These are phyloP conservation scores for Malus sylvestris DNA, from an alignment of 306 rosid genomes.

Conservation along the genomic window DNA sequence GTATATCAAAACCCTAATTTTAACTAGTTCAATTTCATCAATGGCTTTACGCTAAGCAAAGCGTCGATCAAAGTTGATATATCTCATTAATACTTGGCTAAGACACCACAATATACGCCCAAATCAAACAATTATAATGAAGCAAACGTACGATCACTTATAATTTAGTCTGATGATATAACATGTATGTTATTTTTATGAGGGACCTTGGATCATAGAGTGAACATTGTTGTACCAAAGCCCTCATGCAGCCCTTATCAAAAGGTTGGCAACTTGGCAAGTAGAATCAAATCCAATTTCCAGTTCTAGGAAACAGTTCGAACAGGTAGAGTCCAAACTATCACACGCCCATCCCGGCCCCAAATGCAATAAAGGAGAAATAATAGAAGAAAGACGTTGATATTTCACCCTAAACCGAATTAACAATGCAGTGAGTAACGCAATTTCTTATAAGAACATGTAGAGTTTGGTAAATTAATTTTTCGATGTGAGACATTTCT, in stretches of 20 bases:
- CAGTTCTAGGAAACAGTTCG: not conserved
- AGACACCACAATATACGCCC: too few species aligned
- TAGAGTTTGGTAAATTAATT: too few species aligned
- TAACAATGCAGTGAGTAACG: not conserved
- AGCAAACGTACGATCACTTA: not conserved
- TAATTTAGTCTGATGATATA: not conserved
- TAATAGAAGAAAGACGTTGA: not conserved
- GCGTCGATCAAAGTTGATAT: too few species aligned
- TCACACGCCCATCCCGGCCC: constrained; percentile 7
- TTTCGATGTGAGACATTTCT: not conserved
- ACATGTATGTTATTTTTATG: too few species aligned
- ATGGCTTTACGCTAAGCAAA: too few species aligned
- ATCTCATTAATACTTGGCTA: too few species aligned
- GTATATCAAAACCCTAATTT: too few species aligned
- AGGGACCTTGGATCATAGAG: not conserved
- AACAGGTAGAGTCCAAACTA: constrained; percentile 23
- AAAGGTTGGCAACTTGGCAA: constrained; percentile 6
- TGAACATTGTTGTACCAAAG: not conserved
- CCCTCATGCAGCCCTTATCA: not conserved
- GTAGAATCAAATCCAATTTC: constrained; percentile 9
- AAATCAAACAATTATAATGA: not conserved
- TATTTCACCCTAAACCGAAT: not conserved
- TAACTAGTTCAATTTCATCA: too few species aligned
- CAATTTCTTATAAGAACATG: not conserved
- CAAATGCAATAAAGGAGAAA: not conserved